Percentiles rank a stretch among this genome's conserved stretches.
phyloP scores from a whole-genome alignment of 176 grass and related monocot genomes.

The Cocos nucifera region DNA sequence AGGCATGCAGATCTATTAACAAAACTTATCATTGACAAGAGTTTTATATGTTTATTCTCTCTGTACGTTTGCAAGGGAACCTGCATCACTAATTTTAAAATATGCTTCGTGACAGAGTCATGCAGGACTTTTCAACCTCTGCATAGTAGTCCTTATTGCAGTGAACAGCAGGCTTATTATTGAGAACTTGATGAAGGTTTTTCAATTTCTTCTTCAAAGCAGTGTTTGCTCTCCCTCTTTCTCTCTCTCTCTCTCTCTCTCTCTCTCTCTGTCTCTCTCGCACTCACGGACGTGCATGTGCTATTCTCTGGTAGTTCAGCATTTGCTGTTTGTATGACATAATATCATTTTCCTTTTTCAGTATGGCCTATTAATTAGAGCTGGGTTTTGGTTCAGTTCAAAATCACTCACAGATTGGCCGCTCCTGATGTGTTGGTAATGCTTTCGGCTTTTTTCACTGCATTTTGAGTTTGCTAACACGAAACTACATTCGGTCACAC shows the following conservation, averaged over 20 bases:
- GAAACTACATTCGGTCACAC: conserved; percentile 7
- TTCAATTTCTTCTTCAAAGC: conserved; percentile 10
- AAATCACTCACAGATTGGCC: conserved; percentile 82
- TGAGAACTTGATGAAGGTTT: conserved; percentile 97
- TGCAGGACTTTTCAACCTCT: conserved; percentile 97
- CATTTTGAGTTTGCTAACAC: conserved; percentile 14
- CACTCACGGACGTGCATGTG: background rate
- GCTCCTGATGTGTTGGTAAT: conserved; percentile 97
- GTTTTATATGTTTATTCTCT: too few species aligned
- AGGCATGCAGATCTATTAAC: too few species aligned
- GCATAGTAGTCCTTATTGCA: conserved; percentile 90
- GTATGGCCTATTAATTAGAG: conserved; percentile 95
- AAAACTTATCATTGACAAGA: too few species aligned
- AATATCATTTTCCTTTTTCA: conserved; percentile 32
- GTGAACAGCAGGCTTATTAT: conserved; percentile 96
- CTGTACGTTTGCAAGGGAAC: too few species aligned
- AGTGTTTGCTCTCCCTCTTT: background rate
- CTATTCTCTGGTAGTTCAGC: background rate
- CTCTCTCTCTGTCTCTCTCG: too few species aligned
- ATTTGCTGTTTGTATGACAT: conserved; percentile 2
- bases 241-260: too few species aligned
- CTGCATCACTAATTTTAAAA: background rate
- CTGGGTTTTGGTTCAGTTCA: conserved; percentile 96
- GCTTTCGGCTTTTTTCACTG: background rate
- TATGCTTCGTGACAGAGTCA: conserved; percentile 63